phyloP scores from a whole-genome alignment of 345 rosid species.

The Boechera retrofracta region DNA sequence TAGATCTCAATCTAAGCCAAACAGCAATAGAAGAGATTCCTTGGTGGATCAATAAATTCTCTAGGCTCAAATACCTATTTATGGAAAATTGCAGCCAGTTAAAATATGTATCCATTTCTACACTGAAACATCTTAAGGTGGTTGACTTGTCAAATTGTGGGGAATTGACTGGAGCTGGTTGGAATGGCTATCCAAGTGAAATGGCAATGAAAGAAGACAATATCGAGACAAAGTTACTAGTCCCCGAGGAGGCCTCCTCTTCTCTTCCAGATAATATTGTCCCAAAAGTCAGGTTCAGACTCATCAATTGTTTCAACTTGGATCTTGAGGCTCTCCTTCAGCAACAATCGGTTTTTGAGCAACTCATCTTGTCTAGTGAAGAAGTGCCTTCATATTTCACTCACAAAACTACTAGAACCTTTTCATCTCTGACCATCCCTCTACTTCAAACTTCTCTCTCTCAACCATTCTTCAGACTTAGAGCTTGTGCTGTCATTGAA shows the following conservation, averaged over 20 bases:
- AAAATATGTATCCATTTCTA: not conserved
- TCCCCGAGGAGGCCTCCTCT: too few relatives aligned
- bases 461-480: not conserved
- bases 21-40: slow-evolving; percentile 31
- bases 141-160: too few relatives aligned
- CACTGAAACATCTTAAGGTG: not conserved
- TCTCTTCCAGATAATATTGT: too few relatives aligned
- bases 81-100: not conserved
- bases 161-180: not conserved
- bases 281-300: too few relatives aligned
- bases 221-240: too few relatives aligned
- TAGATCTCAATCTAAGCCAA: not conserved
- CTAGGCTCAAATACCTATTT: not conserved
- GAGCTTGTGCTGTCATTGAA: not conserved
- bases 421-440: not conserved
- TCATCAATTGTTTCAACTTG: not conserved
- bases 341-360: not conserved
- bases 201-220: not conserved
- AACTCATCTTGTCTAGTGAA: not conserved
- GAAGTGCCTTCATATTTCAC: slow-evolving; percentile 18
- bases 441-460: not conserved
- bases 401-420: not conserved
- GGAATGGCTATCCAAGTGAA: not conserved
- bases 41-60: not conserved
- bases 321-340: not conserved